Base-by-base conservation (phyloP, 441 rosid species). In the Omphalea diandra region DNA sequence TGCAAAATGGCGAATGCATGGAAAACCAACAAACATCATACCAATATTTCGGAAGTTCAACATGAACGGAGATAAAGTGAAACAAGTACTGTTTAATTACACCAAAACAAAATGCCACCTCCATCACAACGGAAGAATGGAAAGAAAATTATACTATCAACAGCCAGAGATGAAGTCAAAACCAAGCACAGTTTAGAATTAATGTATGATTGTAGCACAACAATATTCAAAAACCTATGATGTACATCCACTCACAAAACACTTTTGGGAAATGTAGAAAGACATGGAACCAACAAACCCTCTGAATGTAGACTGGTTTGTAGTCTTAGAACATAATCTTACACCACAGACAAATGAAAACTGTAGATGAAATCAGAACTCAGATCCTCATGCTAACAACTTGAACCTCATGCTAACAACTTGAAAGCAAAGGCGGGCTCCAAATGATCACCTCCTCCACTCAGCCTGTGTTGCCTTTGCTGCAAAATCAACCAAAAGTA, bases 391-490 rank as follows among this genome's bases (percentile, higher is more conserved):
- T 27, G 71, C 79, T 78, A 74, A 78, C 68, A 69, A 63, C 63
- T 24, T 52, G 49, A 74, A 79, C 67, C 56, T 22, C 67, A 31
- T 27, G 71, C 79, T 78, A 74, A 78, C 68, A 69, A 63, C 63
- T 24, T 52, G 49, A 74, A 79, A n/a, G n/a, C 67, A 53, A 22
- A 65, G 27, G 17, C 14, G 18, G 68, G 46, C 70, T 55, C 35
- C 0, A 12, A 64, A 40, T 53, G 7, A 60, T 86, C 83, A 94
- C 75, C 97, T 88, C 78, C 76, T 87, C 83, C 96, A 87, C 75
- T 88, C 97, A 32, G 73, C 86, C 18, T 79, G 88, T 32, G 77
- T 69, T 55, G 81, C 81, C 82, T 85, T 91, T 22, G 74, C 98
- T 94, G 95, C 81, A 80, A 83, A 82, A 77, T 64, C 27, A 57